Percentiles rank a stretch among this genome's conserved stretches.
These are phyloP conservation scores for Schizophyllum commune DNA, from an alignment of 1,284 basidiomycete species.

Conservation along the genomic window DNA sequence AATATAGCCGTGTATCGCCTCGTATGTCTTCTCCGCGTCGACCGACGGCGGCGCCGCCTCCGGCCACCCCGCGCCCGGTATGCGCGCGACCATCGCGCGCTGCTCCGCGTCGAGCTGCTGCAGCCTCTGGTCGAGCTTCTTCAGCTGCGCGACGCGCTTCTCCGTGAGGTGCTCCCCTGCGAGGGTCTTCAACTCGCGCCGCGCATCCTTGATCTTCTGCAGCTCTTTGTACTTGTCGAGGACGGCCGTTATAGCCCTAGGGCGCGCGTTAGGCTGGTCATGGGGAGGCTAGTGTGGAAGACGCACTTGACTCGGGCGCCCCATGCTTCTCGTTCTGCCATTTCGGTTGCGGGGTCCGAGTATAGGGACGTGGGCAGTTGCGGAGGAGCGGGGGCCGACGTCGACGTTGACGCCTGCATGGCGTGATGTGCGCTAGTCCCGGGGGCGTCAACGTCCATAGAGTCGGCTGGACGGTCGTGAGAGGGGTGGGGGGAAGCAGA, in stretches of 20 bases:
- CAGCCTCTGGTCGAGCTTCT: neutral
- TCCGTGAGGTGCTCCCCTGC: neutral
- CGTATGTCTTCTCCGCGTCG: neutral
- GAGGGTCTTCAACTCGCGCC: neutral
- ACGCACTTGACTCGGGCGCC: neutral
- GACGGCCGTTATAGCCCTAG: no score
- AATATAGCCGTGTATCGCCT: neutral
- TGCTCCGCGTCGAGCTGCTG: neutral
- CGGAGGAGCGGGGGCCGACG: neutral
- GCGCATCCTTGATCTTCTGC: neutral
- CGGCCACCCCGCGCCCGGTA: neutral
- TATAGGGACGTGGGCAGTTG: neutral
- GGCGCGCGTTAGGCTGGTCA: neutral
- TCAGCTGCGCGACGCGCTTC: neutral
- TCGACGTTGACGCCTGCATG: neutral
- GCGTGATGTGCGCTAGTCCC: neutral
- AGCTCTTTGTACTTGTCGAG: neutral
- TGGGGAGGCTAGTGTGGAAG: neutral
- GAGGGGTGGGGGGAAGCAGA: neutral
- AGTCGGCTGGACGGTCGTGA: neutral
- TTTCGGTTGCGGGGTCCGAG: no score
- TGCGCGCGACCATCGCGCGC: neutral
- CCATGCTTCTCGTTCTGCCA: neutral
- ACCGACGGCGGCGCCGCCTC: neutral
- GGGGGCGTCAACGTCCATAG: neutral